Conservation (phyloP, 2,329 filamentous ascomycete genomes). For the Phialophora expanda region DNA sequence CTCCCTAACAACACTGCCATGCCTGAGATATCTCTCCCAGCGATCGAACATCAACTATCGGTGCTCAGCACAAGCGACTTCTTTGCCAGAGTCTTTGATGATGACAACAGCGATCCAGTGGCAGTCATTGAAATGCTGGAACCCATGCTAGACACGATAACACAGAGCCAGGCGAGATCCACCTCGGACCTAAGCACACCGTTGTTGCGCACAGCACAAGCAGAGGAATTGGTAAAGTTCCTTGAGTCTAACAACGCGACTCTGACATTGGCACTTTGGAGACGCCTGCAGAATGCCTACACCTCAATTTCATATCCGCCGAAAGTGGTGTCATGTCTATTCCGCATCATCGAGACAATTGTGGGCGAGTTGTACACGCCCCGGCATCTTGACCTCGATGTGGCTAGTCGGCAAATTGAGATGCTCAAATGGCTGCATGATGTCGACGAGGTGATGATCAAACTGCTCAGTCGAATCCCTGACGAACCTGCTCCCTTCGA, state of each 20-base stretch:
- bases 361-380: conserved; percentile 69
- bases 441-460: conserved; percentile 75
- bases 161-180: neutral
- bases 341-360: conserved; percentile 85
- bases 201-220: conserved; percentile 26
- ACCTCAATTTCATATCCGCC: conserved; percentile 80
- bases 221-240: conserved; percentile 81
- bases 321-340: conserved; percentile 84
- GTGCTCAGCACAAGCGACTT: conserved; percentile 96
- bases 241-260: conserved; percentile 80
- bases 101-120: conserved; percentile 78
- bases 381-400: conserved; percentile 58
- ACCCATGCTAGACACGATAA: conserved; percentile 78
- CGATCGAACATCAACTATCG: conserved; percentile 87
- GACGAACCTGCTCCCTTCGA: conserved; percentile 76
- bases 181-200: conserved; percentile 27
- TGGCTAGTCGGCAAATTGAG: conserved; percentile 68
- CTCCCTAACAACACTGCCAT: conserved; percentile 87
- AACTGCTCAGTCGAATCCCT: conserved; percentile 70
- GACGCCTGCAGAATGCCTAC: conserved; percentile 87
- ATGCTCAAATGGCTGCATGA: conserved; percentile 79
- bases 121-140: conserved; percentile 89
- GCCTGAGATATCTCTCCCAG: conserved; percentile 80
- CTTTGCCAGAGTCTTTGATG: conserved; percentile 86
- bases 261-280: conserved; percentile 85